These are phyloP conservation scores for Leucoagaricus sp. DNA, from an alignment of 1,284 basidiomycete species.

Conservation along the genomic window DNA sequence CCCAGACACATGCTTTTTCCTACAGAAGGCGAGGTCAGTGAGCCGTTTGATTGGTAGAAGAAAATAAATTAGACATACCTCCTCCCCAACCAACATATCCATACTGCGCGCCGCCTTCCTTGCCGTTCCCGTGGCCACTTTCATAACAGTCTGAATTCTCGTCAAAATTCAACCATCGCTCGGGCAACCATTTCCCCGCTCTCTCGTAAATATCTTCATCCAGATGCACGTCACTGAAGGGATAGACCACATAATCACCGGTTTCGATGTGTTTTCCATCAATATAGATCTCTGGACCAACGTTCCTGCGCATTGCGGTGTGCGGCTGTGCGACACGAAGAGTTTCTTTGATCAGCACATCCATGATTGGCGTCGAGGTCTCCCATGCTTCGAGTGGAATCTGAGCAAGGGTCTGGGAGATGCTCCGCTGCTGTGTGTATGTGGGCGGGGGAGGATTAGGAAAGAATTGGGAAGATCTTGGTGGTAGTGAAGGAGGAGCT, in stretches of 20 bases:
- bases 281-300: constrained; percentile 66
- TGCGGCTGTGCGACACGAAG: constrained; percentile 76
- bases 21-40: constrained; percentile 33
- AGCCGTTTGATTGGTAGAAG: constrained; percentile 1
- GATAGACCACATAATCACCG: constrained; percentile 73
- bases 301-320: constrained; percentile 73
- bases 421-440: constrained; percentile 28
- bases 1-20: constrained; percentile 70
- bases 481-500: background rate
- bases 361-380: constrained; percentile 61
- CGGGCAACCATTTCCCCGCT: constrained; percentile 74
- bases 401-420: constrained; percentile 51
- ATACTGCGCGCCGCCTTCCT: constrained; percentile 46
- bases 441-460: background rate
- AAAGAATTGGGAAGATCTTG: too few relatives aligned
- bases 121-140: constrained; percentile 38
- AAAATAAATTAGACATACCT: constrained; percentile 46
- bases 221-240: constrained; percentile 75
- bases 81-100: constrained; percentile 76
- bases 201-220: constrained; percentile 67
- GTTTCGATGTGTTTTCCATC: constrained; percentile 65
- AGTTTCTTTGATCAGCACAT: constrained; percentile 71
- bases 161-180: constrained; percentile 8
- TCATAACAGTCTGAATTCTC: constrained; percentile 26
- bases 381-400: constrained; percentile 74